phyloP scores from a whole-genome alignment of 2,329 filamentous ascomycete genomes.

The Catunica adiposa region DNA sequence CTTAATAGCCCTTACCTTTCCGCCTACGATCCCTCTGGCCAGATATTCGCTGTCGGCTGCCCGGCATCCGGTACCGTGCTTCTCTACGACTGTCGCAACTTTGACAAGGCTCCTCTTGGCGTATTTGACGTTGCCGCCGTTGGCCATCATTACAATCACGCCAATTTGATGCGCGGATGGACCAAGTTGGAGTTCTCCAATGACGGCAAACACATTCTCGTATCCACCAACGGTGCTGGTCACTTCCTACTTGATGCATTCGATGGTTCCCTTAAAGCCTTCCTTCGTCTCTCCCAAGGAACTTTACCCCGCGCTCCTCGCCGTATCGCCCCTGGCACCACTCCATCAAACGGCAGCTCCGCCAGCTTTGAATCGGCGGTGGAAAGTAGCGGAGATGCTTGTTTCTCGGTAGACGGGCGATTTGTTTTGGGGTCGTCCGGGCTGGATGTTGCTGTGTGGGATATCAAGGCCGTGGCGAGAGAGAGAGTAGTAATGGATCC shows the following conservation, averaged over 20 bases:
- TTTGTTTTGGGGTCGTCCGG: slow-evolving; percentile 71
- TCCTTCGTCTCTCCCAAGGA: slow-evolving; percentile 43
- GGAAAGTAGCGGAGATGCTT: slow-evolving; percentile 60
- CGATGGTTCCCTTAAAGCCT: slow-evolving; percentile 61
- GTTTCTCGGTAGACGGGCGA: slow-evolving; percentile 76
- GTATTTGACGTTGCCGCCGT: slow-evolving; percentile 62
- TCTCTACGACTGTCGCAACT: slow-evolving; percentile 87
- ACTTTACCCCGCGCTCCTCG: slow-evolving; percentile 34
- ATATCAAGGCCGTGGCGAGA: slow-evolving; percentile 37
- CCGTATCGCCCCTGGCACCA: slow-evolving; percentile 38
- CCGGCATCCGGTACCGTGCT: slow-evolving; percentile 64
- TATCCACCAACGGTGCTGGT: slow-evolving; percentile 68
- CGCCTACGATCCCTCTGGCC: slow-evolving; percentile 82
- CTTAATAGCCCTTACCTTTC: slow-evolving; percentile 68
- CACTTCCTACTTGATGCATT: slow-evolving; percentile 94
- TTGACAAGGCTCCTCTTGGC: slow-evolving; percentile 76
- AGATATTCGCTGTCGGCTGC: slow-evolving; percentile 78
- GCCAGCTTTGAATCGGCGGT: slow-evolving; percentile 22
- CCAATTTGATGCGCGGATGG: slow-evolving; percentile 56
- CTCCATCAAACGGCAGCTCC: slow-evolving; percentile 18
- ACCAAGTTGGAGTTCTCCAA: slow-evolving; percentile 91
- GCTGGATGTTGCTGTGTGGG: slow-evolving; percentile 71
- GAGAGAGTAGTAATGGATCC: slow-evolving; percentile 47
- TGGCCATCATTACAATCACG: slow-evolving; percentile 31
- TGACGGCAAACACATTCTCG: slow-evolving; percentile 71